Evolutionary conservation across 148 eudicot species (phyloP).

Genomic region (Vaccinium macrocarpon): DNA sequence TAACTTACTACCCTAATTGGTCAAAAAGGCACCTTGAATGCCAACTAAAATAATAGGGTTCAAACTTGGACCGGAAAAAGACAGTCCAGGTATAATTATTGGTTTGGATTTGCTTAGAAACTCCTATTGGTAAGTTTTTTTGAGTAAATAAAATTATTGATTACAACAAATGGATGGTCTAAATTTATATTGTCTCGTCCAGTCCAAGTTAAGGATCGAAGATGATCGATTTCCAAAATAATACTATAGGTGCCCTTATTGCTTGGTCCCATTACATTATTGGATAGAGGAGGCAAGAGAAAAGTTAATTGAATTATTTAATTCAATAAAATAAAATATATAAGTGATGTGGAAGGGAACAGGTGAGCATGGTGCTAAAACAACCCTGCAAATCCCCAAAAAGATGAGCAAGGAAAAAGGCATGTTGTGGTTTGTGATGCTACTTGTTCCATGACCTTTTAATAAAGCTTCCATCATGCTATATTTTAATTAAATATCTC

Average conservation of each 20-base stretch:
- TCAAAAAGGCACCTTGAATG: not conserved
- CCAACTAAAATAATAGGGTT: not conserved
- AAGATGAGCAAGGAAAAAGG: slow-evolving; percentile 28
- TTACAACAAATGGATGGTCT: too few species aligned
- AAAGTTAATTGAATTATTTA: slow-evolving; percentile 15
- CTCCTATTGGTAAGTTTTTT: too few species aligned
- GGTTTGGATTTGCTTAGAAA: too few species aligned
- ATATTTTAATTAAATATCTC: slow-evolving; percentile 4
- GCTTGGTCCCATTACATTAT: not conserved
- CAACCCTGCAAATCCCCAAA: slow-evolving; percentile 32
- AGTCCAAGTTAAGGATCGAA: too few species aligned
- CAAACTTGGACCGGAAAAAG: too few species aligned
- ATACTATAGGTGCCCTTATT: slow-evolving; percentile 1
- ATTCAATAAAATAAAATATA: not conserved
- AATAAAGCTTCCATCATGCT: not conserved
- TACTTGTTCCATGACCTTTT: slow-evolving; percentile 12
- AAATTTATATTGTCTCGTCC: too few species aligned
- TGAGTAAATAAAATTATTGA: too few species aligned
- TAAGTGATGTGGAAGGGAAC: slow-evolving; percentile 17
- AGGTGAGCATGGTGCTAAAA: slow-evolving; percentile 25
- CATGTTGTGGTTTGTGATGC: slow-evolving; percentile 30
- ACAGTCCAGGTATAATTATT: too few species aligned
- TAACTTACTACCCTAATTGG: not conserved
- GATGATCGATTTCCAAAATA: too few species aligned
- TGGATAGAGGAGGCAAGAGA: not conserved